phyloP scores from a whole-genome alignment of 1,284 basidiomycete genomes.

The Cutaneotrichosporon dermatis region DNA sequence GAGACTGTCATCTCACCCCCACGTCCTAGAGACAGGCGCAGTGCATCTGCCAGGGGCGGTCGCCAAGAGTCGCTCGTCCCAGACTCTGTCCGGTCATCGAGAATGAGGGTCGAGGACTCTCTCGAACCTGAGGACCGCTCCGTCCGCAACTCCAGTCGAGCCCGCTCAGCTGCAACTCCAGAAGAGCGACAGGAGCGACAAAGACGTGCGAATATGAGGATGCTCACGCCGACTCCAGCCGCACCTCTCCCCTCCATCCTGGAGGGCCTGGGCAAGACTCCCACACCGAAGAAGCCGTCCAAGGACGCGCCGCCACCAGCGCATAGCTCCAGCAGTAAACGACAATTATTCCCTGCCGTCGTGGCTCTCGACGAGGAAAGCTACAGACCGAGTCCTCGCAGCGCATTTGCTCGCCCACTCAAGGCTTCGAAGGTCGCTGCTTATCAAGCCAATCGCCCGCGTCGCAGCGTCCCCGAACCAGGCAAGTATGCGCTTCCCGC shows the following conservation, averaged over 20 bases:
- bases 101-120: neutral
- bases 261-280: neutral
- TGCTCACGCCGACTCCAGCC: neutral
- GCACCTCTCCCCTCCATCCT: neutral
- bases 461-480: neutral
- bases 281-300: slow-evolving; percentile 2
- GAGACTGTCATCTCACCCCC: neutral
- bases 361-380: slow-evolving; percentile 11
- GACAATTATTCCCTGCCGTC: neutral
- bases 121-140: neutral
- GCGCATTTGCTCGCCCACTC: neutral
- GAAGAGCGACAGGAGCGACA: neutral
- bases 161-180: neutral
- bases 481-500: slow-evolving; percentile 23
- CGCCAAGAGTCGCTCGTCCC: neutral
- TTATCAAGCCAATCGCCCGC: neutral
- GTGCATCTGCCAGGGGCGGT: neutral
- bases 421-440: neutral
- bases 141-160: neutral
- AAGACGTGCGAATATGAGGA: neutral
- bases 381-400: slow-evolving; percentile 8
- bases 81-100: neutral
- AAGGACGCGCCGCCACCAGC: neutral
- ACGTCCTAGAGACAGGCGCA: neutral
- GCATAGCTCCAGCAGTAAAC: neutral